Percentiles rank a stretch among this genome's conserved stretches.
phyloP scores from a whole-genome alignment of 805 yeast genomes.

The Metschnikowia continentalis region DNA sequence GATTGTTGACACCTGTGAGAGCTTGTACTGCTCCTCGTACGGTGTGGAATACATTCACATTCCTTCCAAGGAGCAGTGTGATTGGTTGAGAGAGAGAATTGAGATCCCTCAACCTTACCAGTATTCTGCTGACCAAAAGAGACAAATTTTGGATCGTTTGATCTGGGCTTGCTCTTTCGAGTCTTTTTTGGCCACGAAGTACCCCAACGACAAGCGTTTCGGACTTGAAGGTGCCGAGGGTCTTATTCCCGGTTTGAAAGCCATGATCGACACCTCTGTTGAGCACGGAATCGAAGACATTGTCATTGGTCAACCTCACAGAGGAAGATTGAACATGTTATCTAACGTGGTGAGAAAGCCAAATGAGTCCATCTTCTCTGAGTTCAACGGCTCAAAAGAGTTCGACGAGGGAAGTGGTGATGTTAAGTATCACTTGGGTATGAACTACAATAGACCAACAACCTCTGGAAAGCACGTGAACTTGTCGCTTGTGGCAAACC shows the following conservation, averaged over 20 bases:
- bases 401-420: conserved; percentile 98
- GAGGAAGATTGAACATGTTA: conserved; percentile 97
- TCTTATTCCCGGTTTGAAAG: conserved; percentile 94
- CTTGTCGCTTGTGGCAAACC: conserved; percentile 95
- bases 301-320: conserved; percentile 98
- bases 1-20: conserved; percentile 73
- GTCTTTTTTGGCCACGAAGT: conserved; percentile 86
- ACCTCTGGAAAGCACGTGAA: conserved; percentile 96
- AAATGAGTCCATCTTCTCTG: conserved; percentile 94
- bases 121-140: conserved; percentile 82
- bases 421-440: conserved; percentile 98
- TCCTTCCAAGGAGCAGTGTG: conserved; percentile 92
- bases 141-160: conserved; percentile 92
- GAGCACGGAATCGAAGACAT: conserved; percentile 92
- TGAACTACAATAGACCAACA: conserved; percentile 98
- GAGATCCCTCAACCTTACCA: conserved; percentile 88
- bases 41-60: conserved; percentile 97
- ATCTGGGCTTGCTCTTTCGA: conserved; percentile 97
- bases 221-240: conserved; percentile 99
- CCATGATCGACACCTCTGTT: conserved; percentile 89
- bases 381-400: conserved; percentile 86
- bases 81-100: conserved; percentile 95
- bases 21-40: conserved; percentile 78
- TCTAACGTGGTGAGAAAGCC: conserved; percentile 98
- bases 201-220: conserved; percentile 97